phyloP scores from a whole-genome alignment of 805 yeast genomes.

The Candida suzukii region DNA sequence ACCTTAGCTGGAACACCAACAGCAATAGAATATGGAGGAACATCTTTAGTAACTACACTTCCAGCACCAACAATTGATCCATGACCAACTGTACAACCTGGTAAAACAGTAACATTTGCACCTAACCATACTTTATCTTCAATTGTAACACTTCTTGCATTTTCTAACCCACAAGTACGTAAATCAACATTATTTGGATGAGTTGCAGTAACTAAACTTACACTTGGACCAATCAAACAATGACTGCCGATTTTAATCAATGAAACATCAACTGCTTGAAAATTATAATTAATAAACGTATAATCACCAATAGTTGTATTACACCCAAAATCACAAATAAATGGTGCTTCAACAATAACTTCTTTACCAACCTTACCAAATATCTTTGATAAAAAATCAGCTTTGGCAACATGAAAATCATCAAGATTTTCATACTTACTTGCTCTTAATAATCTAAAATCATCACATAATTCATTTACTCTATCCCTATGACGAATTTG shows the following conservation, averaged over 20 bases:
- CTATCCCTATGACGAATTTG: constrained; percentile 23
- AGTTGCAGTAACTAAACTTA: constrained; percentile 51
- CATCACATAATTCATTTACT: constrained; percentile 29
- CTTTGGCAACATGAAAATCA: constrained; percentile 30
- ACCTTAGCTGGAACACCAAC: constrained; percentile 48
- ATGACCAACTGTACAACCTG: constrained; percentile 63
- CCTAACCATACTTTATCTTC: constrained; percentile 71
- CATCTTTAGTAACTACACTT: constrained; percentile 50
- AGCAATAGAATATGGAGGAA: constrained; percentile 48
- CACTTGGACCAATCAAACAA: constrained; percentile 59
- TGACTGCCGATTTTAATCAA: constrained; percentile 53
- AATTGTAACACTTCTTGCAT: constrained; percentile 48
- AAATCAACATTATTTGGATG: constrained; percentile 50
- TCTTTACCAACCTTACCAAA: constrained; percentile 42
- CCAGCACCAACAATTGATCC: constrained; percentile 63
- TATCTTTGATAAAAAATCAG: constrained; percentile 27
- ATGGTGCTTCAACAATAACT: constrained; percentile 48
- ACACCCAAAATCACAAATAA: constrained; percentile 59
- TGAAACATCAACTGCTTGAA: constrained; percentile 51
- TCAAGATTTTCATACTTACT: constrained; percentile 10
- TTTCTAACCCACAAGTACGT: constrained; percentile 41
- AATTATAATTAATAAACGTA: constrained; percentile 55
- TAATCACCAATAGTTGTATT: constrained; percentile 50
- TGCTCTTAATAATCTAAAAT: constrained; percentile 25
- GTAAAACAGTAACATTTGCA: constrained; percentile 43